These are phyloP conservation scores for Candida hungchunana DNA, from an alignment of 805 yeast genomes.

Conservation along the genomic window DNA sequence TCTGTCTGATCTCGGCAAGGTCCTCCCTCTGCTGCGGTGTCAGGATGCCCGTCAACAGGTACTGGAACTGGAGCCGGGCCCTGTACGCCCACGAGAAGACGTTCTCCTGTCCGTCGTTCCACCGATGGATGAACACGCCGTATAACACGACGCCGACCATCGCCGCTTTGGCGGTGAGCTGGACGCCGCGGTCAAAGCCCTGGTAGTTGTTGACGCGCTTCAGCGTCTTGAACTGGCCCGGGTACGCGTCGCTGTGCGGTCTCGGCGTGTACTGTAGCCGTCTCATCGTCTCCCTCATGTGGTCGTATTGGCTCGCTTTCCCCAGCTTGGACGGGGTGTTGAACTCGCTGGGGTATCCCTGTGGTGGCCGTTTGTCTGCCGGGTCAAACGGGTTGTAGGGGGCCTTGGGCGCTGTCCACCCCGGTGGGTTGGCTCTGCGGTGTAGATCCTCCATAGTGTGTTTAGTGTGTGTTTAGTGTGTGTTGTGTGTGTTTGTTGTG, in stretches of 20 bases:
- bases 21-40: constrained; percentile 61
- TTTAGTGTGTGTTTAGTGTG: background rate
- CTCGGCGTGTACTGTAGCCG: constrained; percentile 72
- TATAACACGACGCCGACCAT: constrained; percentile 49
- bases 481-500: background rate
- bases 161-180: constrained; percentile 48
- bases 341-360: constrained; percentile 84
- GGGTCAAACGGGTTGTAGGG: constrained; percentile 79
- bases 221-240: constrained; percentile 74
- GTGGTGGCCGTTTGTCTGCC: constrained; percentile 68
- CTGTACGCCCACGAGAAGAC: constrained; percentile 67
- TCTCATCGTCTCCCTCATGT: constrained; percentile 70
- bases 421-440: constrained; percentile 70
- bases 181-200: constrained; percentile 56
- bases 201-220: constrained; percentile 50
- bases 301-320: constrained; percentile 60
- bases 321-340: constrained; percentile 65
- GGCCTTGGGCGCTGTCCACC: constrained; percentile 65
- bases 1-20: constrained; percentile 35
- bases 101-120: constrained; percentile 84
- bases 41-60: constrained; percentile 48
- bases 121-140: constrained; percentile 68
- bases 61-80: constrained; percentile 52
- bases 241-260: constrained; percentile 68
- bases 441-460: constrained; percentile 34